Evolutionary conservation across 495 filamentous ascomycete genomes (phyloP).

Genomic region (Beverwykella pulmonaria): DNA sequence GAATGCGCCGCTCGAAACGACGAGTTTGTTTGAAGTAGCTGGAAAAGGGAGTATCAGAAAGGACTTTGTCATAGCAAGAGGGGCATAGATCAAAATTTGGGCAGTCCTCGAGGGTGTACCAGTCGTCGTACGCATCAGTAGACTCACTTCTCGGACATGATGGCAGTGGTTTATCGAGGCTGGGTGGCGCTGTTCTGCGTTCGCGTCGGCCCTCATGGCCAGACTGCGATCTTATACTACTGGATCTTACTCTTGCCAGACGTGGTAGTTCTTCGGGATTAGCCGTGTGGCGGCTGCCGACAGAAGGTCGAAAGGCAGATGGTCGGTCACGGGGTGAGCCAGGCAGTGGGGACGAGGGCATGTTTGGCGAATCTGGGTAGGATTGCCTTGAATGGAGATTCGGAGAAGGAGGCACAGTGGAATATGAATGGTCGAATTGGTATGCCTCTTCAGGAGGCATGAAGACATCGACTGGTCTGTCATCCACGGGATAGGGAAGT

Average conservation of each 20-base stretch:
- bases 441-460: slow-evolving; percentile 36
- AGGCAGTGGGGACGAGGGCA: slow-evolving; percentile 14
- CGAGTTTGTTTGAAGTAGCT: slow-evolving; percentile 55
- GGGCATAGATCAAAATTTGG: slow-evolving; percentile 66
- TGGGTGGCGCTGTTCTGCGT: slow-evolving; percentile 1
- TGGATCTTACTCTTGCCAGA: slow-evolving; percentile 17
- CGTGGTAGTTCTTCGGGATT: slow-evolving; percentile 26
- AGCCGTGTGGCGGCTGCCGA: slow-evolving; percentile 16
- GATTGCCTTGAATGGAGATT: background rate
- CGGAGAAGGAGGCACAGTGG: background rate
- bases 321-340: slow-evolving; percentile 16
- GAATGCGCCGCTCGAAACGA: slow-evolving; percentile 47
- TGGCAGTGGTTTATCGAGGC: slow-evolving; percentile 44
- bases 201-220: slow-evolving; percentile 32
- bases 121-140: slow-evolving; percentile 59
- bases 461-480: slow-evolving; percentile 14
- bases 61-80: slow-evolving; percentile 57
- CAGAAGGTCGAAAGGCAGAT: slow-evolving; percentile 13
- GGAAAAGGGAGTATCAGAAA: slow-evolving; percentile 58
- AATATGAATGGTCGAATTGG: slow-evolving; percentile 25
- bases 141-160: slow-evolving; percentile 58
- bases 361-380: slow-evolving; percentile 22
- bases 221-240: slow-evolving; percentile 28
- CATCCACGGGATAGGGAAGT: slow-evolving; percentile 37
- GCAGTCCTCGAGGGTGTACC: slow-evolving; percentile 64